Conservation (phyloP, 202 grass and related monocot species). For the Hordeum pubiflorum region DNA sequence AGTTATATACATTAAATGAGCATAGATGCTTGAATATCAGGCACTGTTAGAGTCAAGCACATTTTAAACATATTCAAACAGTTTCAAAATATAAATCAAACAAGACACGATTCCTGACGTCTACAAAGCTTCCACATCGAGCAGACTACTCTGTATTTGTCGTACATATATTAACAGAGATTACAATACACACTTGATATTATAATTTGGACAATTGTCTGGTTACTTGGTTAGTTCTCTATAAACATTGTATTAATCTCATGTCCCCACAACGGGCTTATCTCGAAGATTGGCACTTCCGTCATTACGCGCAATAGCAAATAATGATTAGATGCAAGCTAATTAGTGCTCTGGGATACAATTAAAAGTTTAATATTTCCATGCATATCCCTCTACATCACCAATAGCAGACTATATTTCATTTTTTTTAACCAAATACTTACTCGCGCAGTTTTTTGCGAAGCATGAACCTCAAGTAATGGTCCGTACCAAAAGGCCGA, state of each 20-base stretch:
- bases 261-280: not conserved
- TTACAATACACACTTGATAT: not conserved
- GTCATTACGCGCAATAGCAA: not conserved
- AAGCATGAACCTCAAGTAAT: conserved; percentile 98
- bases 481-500: conserved; percentile 89
- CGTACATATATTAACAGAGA: not conserved
- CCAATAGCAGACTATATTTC: not conserved
- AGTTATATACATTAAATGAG: not conserved
- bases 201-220: not conserved
- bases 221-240: not conserved
- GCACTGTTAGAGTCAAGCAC: not conserved
- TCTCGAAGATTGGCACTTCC: not conserved
- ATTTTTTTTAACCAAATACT: conserved; percentile 27
- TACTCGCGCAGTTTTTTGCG: conserved; percentile 87
- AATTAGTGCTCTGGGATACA: not conserved
- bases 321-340: not conserved
- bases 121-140: conserved; percentile 5
- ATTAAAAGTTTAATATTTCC: not conserved
- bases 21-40: not conserved
- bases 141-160: not conserved
- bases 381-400: not conserved
- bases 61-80: not conserved
- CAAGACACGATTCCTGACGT: conserved; percentile 5
- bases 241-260: not conserved
- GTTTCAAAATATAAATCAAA: conserved; percentile 11